Evolutionary conservation across 2,329 filamentous ascomycete genomes (phyloP).

Genomic region (Colletotrichum orchidophilum): DNA sequence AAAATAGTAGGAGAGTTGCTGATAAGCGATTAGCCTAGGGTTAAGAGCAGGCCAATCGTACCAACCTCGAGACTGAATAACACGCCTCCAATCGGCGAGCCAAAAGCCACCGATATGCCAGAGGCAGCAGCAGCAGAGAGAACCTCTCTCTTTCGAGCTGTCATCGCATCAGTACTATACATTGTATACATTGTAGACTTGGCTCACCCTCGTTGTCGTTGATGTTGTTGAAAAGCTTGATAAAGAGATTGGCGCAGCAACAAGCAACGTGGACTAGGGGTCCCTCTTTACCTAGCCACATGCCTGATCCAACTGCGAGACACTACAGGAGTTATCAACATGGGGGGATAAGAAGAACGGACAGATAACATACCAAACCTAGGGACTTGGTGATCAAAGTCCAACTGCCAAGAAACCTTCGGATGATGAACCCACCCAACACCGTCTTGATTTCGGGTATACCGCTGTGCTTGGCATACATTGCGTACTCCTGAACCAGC

Average conservation of each 20-base stretch:
- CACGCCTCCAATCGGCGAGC: conserved; percentile 92
- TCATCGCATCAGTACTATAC: background rate
- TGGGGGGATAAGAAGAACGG: background rate
- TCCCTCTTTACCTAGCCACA: conserved; percentile 97
- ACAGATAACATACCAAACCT: conserved; percentile 71
- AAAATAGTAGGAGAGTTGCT: conserved; percentile 96
- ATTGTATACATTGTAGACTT: background rate
- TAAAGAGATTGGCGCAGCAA: conserved; percentile 93
- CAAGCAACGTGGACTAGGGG: conserved; percentile 96
- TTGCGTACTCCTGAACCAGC: conserved; percentile 83
- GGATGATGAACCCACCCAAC: conserved; percentile 91
- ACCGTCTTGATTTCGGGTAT: conserved; percentile 99
- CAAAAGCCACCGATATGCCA: conserved; percentile 93
- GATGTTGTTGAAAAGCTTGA: conserved; percentile 85
- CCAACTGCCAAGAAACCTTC: conserved; percentile 86
- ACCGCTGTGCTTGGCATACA: conserved; percentile 92
- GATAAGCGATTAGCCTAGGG: conserved; percentile 20
- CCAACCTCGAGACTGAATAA: conserved; percentile 90
- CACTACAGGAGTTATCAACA: conserved; percentile 63
- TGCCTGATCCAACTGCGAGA: conserved; percentile 88
- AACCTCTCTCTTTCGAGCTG: conserved; percentile 91
- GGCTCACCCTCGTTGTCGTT: conserved; percentile 83
- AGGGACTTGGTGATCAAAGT: conserved; percentile 90
- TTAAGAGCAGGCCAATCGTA: background rate
- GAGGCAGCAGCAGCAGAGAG: conserved; percentile 91